These are phyloP conservation scores for Kwoniella shivajii DNA, from an alignment of 1,284 basidiomycete species.

Conservation along the genomic window DNA sequence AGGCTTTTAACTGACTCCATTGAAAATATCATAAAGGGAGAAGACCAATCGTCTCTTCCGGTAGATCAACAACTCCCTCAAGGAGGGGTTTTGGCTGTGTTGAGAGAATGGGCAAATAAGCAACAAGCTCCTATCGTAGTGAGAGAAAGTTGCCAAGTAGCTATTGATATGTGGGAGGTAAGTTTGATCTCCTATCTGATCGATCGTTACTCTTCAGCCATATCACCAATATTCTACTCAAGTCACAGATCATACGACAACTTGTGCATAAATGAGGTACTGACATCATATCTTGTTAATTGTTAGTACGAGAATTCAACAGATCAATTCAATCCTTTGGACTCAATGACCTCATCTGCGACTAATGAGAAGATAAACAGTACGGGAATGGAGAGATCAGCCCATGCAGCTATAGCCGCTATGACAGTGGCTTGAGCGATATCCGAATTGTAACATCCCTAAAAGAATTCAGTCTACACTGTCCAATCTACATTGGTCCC, in stretches of 20 bases:
- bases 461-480: too few relatives aligned
- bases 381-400: constrained; percentile 54
- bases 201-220: background rate
- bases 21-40: constrained; percentile 3
- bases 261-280: background rate
- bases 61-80: constrained; percentile 39
- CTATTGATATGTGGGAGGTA: constrained; percentile 93
- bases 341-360: constrained; percentile 54
- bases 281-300: background rate
- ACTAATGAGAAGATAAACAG: constrained; percentile 32
- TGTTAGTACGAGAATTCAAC: constrained; percentile 80
- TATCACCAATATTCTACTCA: background rate
- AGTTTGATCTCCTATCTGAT: constrained; percentile 12
- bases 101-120: constrained; percentile 81
- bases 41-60: constrained; percentile 22
- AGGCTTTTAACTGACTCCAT: background rate
- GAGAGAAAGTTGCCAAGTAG: constrained; percentile 92
- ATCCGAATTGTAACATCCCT: background rate
- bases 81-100: constrained; percentile 72
- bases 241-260: too few relatives aligned
- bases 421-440: background rate
- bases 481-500: too few relatives aligned
- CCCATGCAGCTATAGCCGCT: constrained; percentile 42
- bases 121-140: constrained; percentile 85
- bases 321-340: constrained; percentile 80